Conservation (phyloP, 208 protist species). For the Wallacemonas sp. region DNA sequence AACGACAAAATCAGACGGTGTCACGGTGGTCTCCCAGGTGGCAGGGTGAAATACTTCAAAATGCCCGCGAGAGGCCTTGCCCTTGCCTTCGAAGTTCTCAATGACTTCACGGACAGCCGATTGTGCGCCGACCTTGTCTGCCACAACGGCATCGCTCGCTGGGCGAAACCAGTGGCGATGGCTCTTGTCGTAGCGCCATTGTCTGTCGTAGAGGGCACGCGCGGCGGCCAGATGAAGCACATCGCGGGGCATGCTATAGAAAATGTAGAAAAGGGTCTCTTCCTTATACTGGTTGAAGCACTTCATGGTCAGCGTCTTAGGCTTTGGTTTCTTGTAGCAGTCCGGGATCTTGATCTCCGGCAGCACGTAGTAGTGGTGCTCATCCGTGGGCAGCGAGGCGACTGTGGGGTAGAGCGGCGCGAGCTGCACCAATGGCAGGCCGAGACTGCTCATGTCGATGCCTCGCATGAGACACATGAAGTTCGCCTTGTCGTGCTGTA, state of each 20-base stretch:
- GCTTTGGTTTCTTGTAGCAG: constrained; percentile 78
- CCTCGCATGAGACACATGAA: constrained; percentile 74
- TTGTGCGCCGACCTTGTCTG: not conserved
- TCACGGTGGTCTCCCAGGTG: constrained; percentile 55
- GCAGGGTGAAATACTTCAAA: constrained; percentile 72
- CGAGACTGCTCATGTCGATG: constrained; percentile 72
- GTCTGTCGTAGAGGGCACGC: constrained; percentile 87
- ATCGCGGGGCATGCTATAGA: constrained; percentile 98
- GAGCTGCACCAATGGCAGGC: constrained; percentile 63
- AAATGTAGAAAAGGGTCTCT: constrained; percentile 98
- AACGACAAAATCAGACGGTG: constrained; percentile 43
- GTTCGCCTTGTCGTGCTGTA: constrained; percentile 50
- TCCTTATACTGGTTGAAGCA: constrained; percentile 91
- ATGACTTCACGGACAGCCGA: not conserved
- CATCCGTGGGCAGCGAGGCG: constrained; percentile 61
- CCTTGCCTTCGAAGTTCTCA: constrained; percentile 8
- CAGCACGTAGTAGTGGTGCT: constrained; percentile 63
- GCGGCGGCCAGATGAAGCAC: constrained; percentile 95
- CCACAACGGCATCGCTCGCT: not conserved
- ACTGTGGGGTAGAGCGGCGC: constrained; percentile 72
- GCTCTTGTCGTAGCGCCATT: constrained; percentile 90
- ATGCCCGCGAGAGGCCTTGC: constrained; percentile 23
- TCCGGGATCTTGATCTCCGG: constrained; percentile 79
- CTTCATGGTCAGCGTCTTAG: constrained; percentile 72
- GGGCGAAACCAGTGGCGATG: constrained; percentile 69